A percentile compares a stretch with the other conserved stretches of the same genome.
These are phyloP conservation scores for Candida maris DNA, from an alignment of 805 yeast genomes.

Conservation along the genomic window DNA sequence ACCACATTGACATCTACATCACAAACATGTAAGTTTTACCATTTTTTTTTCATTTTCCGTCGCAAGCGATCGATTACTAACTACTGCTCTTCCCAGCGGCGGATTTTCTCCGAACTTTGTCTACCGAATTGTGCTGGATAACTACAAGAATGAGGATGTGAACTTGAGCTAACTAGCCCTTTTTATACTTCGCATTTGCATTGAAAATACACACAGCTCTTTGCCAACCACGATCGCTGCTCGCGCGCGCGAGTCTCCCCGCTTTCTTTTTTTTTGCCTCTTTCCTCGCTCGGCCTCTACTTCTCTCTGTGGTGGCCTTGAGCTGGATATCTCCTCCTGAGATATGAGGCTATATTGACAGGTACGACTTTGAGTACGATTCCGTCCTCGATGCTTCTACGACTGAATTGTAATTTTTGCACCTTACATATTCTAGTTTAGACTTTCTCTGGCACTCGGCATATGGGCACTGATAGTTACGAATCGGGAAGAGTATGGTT, in stretches of 20 bases:
- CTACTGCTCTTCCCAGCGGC: constrained; percentile 41
- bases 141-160: constrained; percentile 83
- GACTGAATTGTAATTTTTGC: constrained; percentile 39
- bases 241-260: no score
- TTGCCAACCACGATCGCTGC: no score
- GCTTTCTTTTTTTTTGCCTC: constrained; percentile 36
- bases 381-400: constrained; percentile 32
- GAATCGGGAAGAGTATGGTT: no score
- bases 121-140: constrained; percentile 91
- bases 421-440: constrained; percentile 26
- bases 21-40: constrained; percentile 61
- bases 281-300: constrained; percentile 60
- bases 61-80: constrained; percentile 1
- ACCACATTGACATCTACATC: constrained; percentile 86
- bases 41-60: neutral
- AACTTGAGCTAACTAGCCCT: constrained; percentile 39
- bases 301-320: constrained; percentile 41
- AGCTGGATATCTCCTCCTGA: constrained; percentile 49
- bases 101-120: constrained; percentile 96
- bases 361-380: constrained; percentile 60
- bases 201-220: no score
- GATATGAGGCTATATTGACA: constrained; percentile 47
- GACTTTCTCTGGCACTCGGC: neutral
- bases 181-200: no score
- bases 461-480: no score